Conservation (phyloP, 192 early-diverging fungal species). For the Podila minutissima region DNA sequence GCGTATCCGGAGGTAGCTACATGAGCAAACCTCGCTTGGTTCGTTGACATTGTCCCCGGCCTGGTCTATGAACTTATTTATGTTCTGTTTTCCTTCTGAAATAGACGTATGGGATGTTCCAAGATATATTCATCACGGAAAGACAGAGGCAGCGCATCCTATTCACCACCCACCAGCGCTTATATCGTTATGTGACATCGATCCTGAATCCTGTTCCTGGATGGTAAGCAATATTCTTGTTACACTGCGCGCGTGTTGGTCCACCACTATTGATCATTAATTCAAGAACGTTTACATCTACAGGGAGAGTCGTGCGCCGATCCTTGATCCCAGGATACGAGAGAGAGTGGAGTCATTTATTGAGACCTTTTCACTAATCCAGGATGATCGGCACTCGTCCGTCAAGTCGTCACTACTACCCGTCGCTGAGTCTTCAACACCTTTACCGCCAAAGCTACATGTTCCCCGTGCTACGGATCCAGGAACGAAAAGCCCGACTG, state of each 20-base stretch:
- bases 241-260: not conserved
- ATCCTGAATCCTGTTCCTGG: slow-evolving; percentile 47
- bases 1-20: slow-evolving; percentile 50
- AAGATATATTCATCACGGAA: slow-evolving; percentile 49
- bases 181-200: slow-evolving; percentile 50
- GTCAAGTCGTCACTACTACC: slow-evolving; percentile 6
- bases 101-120: slow-evolving; percentile 53
- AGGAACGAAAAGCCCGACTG: slow-evolving; percentile 4
- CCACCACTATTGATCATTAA: not conserved
- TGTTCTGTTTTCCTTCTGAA: not conserved
- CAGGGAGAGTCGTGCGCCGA: slow-evolving; percentile 27
- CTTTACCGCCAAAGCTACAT: slow-evolving; percentile 12
- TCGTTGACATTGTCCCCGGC: not conserved
- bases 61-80: not conserved
- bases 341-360: slow-evolving; percentile 23
- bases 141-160: slow-evolving; percentile 41
- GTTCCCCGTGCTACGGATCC: not conserved
- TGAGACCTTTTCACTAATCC: slow-evolving; percentile 11
- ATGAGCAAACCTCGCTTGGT: not conserved
- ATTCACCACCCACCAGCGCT: slow-evolving; percentile 46
- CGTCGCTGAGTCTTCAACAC: slow-evolving; percentile 21
- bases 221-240: slow-evolving; percentile 26
- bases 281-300: not conserved
- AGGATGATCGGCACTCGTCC: not conserved
- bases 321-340: slow-evolving; percentile 26